Evolutionary conservation across 257 asterid genomes (phyloP), one percentile per base, ranked within the genome.

Genomic region (Penstemon davidsonii): DNA sequence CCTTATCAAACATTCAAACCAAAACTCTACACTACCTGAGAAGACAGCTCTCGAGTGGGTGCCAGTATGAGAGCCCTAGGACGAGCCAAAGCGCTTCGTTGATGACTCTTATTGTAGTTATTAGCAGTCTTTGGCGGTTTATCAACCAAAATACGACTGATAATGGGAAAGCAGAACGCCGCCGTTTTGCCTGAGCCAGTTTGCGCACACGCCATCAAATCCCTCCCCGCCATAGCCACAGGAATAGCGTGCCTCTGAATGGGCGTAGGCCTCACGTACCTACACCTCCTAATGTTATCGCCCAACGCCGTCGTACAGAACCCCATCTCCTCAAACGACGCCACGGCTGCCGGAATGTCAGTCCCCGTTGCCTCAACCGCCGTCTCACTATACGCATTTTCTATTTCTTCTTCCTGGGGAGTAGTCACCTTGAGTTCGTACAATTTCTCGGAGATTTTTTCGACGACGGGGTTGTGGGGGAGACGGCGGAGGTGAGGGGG

Each of bases 161-260:
- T 89, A 41, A 87, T 83, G 10, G 96, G 95, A 60, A 89, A 87
- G 72, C 95, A 89, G 64, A 87, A 89, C 6, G 96, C 96, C 10
- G 96, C 96, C 45, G 96, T 89, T 67, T 89, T 89, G 3, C 96
- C 95, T 36, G 96, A 89, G 53, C 95, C 96, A 12, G 96, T 89
- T 63, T 89, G 96, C 13, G 96, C 96, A 49, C 92, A 87, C 3
- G 96, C 96, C 96, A 89, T 89, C 62, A 89, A 65, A 55, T 89
- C 96, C 61, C 96, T 76, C 11, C 96, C 96, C 0, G 70, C 78
- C 85, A 85, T 73, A 40, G 87, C 92, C 55, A 77, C 90, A 9
- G 95, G 95, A 57, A 89, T 83, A 0, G 92, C 92, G 71, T 85
- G 78, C 43, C 84, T 69, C 85, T 87, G 96, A 8, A 89, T 89